Evolutionary conservation across 345 rosid species (phyloP).

Genomic region (Pseudoturritis turrita): DNA sequence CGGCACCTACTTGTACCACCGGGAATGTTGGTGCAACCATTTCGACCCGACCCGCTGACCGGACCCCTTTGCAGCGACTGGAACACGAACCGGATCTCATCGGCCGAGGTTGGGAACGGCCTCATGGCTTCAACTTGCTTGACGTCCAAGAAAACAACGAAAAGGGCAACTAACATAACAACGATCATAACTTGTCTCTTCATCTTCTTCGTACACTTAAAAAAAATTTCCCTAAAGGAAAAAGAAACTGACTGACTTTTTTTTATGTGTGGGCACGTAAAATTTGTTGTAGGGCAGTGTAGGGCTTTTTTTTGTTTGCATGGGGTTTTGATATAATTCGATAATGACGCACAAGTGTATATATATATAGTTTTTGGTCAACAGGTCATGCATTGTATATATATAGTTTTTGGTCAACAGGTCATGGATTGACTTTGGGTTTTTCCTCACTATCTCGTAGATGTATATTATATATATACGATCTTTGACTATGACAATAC

Average conservation of each 20-base stretch:
- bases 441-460: neutral
- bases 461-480: neutral
- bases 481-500: slow-evolving; percentile 25
- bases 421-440: slow-evolving; percentile 9
- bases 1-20: slow-evolving; percentile 2
- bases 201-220: neutral
- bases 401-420: neutral
- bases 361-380: slow-evolving; percentile 6
- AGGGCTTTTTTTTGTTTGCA: slow-evolving; percentile 1
- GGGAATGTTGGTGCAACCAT: slow-evolving; percentile 26
- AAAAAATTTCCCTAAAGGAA: neutral
- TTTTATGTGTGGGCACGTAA: neutral
- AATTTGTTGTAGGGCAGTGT: neutral
- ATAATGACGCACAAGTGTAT: neutral
- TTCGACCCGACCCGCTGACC: slow-evolving; percentile 10
- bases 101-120: slow-evolving; percentile 1
- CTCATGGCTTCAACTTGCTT: slow-evolving; percentile 18
- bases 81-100: slow-evolving; percentile 13
- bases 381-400: slow-evolving; percentile 3
- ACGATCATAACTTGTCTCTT: slow-evolving; percentile 6
- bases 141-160: neutral
- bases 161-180: neutral
- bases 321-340: neutral
- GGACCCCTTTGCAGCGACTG: slow-evolving; percentile 15
- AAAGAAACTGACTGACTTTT: neutral